Base-by-base conservation (phyloP, 257 asterid species). In the Fraxinus americana region DNA sequence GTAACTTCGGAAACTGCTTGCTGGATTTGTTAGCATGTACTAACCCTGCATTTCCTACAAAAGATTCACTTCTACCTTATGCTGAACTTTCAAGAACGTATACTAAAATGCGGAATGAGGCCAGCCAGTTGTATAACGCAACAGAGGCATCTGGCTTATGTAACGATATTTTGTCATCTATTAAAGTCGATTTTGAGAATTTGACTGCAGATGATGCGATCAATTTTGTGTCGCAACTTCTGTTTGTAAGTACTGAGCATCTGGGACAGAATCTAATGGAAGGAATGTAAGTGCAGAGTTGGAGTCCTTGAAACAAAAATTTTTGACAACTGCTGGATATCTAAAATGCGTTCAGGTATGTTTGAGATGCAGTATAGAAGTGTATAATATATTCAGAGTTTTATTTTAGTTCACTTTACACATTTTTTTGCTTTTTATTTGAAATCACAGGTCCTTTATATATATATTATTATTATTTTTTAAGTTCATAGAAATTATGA, bases 301-400 rank as follows among this genome's bases (percentile, higher is more conserved):
- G 78, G 99, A 93, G 84, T 90, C 99, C 27, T 78, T 85, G 70
- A 96, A 90, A 85, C 99, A 96, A 83, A 93, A 94, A 78, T 96
- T 96, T 88, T 70, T 91, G 83, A 80, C 96, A 2, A 96, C 99
- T 75, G 90, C 97, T 77, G 96, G 98, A 73, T 96, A 96, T 88
- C 89, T 96, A 86, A 96, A 90, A 87, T 96, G 98, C 75, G 92
- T 96, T 75, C 98, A 96, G 99, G 99, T 93, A 75, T 43, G n/a
- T 75, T 79, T 77, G 77, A 41, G 81, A 57, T 80, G 72, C 77
- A 71, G 66, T 19, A 21, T 27, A 39, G 30, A 72, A 73, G 50
- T 70, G n/a, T 43, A 35, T 70, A 67, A 65, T 73, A 32, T 38
- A 66, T 80, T 41, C 59, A 2, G 38, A 43, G 30, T 75, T 61